Evolutionary conservation across 192 early-diverging fungal genomes (phyloP), one percentile per base, ranked within the genome.

Genomic region (Coemansia guatemalensis): DNA sequence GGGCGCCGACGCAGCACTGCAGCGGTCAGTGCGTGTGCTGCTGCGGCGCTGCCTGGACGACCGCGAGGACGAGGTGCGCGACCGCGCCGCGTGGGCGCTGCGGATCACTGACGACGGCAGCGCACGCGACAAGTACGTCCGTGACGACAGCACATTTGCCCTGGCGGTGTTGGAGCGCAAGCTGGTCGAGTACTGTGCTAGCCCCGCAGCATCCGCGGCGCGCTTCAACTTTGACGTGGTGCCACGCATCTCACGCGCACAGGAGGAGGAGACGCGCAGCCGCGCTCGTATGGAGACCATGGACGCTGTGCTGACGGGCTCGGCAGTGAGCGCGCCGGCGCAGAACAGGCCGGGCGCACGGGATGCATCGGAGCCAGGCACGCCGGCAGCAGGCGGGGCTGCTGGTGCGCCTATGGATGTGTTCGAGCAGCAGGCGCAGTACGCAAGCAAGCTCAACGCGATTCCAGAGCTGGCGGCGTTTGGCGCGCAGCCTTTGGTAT

Each of bases 11-110:
- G 60, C 80, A 0, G 67, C 79, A 20, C 83, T 93, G 48, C 87
- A 85, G 75, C 73, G 86, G 66, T 90, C 88, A 39, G 86, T 97
- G 52, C 84, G 88, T 25, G 91, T 98, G 44, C 83, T 99, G 57
- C 85, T 99, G 53, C 91, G 72, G 58, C 92, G 96, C 66, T 98
- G 96, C 74, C 78, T 95, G 68, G 97, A 99, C 63, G 97, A 99
- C 73, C 89, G 85, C 57, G 97, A 99, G 75, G 97, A 99, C 74
- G 96, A 99, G 75, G 97, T 99, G 47, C 89, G 97, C 63, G 97
- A 99, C 65, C 88, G 96, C 56, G 93, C 96, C 11, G 89, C 92
- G 0, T 85, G 98, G 85, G 94, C 87, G 55, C 84, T 99, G 71
- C 85, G 85, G 27, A 83, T 97, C 22, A 85, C 93, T 54, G 87